phyloP scores from a whole-genome alignment of 2,329 filamentous ascomycete genomes.

The Exophiala dermatitidis region DNA sequence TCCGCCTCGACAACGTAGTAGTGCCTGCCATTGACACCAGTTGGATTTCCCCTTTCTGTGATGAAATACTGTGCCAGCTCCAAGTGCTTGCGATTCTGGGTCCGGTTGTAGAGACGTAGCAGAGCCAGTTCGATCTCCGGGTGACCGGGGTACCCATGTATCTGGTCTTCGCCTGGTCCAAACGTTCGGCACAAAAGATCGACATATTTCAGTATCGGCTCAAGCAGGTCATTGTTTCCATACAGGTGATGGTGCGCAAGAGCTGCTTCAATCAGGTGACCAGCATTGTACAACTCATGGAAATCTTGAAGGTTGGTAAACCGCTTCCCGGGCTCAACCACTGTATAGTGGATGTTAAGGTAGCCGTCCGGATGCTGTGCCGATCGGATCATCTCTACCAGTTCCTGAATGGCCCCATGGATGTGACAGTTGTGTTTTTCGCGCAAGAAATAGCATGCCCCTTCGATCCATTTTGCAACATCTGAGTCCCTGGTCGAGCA shows the following conservation, averaged over 20 bases:
- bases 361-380: slow-evolving; percentile 57
- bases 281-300: slow-evolving; percentile 57
- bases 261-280: slow-evolving; percentile 56
- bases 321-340: slow-evolving; percentile 49
- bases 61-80: slow-evolving; percentile 52
- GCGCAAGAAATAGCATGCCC: slow-evolving; percentile 51
- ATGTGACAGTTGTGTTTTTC: slow-evolving; percentile 41
- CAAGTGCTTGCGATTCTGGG: slow-evolving; percentile 35
- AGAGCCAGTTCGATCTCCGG: slow-evolving; percentile 49
- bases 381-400: slow-evolving; percentile 51
- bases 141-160: slow-evolving; percentile 56
- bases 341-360: slow-evolving; percentile 56
- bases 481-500: slow-evolving; percentile 39
- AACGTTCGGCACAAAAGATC: slow-evolving; percentile 47
- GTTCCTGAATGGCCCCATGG: slow-evolving; percentile 46
- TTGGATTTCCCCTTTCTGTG: slow-evolving; percentile 50
- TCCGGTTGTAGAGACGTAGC: slow-evolving; percentile 40
- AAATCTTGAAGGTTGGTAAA: slow-evolving; percentile 56
- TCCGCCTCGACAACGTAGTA: slow-evolving; percentile 52
- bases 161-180: slow-evolving; percentile 44
- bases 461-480: slow-evolving; percentile 57
- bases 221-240: slow-evolving; percentile 46
- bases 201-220: slow-evolving; percentile 50
- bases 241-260: slow-evolving; percentile 51
- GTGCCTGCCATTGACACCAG: slow-evolving; percentile 43